Percentiles rank a stretch among this genome's conserved stretches.
phyloP scores from a whole-genome alignment of 805 yeast species.

The Saccharomyces paradoxus region DNA sequence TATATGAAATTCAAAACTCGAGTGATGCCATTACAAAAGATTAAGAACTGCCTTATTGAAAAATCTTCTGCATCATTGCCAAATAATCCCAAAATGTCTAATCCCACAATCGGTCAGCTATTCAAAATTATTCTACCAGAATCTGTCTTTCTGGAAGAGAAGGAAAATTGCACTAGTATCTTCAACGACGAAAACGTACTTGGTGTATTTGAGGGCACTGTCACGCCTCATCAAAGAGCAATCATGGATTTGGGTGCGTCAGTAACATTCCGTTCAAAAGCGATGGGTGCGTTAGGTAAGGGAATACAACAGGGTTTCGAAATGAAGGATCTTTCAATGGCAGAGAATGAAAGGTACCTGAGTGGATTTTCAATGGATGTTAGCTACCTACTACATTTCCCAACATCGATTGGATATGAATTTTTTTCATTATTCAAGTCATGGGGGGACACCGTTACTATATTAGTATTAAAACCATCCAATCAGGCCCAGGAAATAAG shows the following conservation, averaged over 20 bases:
- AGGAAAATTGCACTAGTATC: slow-evolving; percentile 49
- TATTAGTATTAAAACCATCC: slow-evolving; percentile 63
- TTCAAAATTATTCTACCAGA: slow-evolving; percentile 69
- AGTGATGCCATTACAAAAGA: slow-evolving; percentile 32
- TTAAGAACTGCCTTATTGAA: slow-evolving; percentile 48
- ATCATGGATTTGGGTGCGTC: slow-evolving; percentile 70
- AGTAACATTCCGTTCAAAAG: slow-evolving; percentile 58
- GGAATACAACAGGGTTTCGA: slow-evolving; percentile 84
- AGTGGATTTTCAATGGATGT: slow-evolving; percentile 47
- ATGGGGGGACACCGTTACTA: slow-evolving; percentile 43
- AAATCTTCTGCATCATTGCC: slow-evolving; percentile 60
- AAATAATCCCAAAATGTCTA: slow-evolving; percentile 43
- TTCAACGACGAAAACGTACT: slow-evolving; percentile 52
- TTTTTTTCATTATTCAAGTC: slow-evolving; percentile 60
- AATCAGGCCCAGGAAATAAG: slow-evolving; percentile 45
- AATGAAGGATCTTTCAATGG: slow-evolving; percentile 41
- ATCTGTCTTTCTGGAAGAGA: slow-evolving; percentile 45
- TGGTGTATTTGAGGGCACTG: slow-evolving; percentile 70
- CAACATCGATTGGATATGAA: slow-evolving; percentile 62
- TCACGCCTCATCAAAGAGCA: slow-evolving; percentile 62
- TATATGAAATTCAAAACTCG: slow-evolving; percentile 57
- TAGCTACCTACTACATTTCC: slow-evolving; percentile 59
- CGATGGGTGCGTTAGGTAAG: slow-evolving; percentile 76
- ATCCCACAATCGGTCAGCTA: slow-evolving; percentile 37
- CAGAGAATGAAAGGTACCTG: slow-evolving; percentile 47